phyloP scores from a whole-genome alignment of 257 asterid species.

The Lavandula angustifolia region DNA sequence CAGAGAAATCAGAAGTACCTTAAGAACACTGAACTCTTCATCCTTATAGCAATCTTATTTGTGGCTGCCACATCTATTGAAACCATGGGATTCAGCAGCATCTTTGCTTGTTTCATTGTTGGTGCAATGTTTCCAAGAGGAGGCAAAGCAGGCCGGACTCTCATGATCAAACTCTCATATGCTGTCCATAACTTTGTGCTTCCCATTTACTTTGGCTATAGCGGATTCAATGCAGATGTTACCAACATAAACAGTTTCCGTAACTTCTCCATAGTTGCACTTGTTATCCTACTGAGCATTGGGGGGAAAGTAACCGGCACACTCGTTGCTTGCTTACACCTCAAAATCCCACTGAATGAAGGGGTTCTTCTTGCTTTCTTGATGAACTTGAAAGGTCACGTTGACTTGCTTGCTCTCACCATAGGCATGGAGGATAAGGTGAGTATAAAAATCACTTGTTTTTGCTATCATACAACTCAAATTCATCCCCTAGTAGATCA shows the following conservation, averaged over 20 bases:
- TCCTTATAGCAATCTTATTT: conserved; percentile 63
- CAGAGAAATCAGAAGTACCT: conserved; percentile 77
- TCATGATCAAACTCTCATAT: conserved; percentile 75
- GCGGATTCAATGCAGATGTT: conserved; percentile 85
- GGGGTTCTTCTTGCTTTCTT: conserved; percentile 92
- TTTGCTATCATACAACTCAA: neutral
- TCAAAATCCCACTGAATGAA: conserved; percentile 79
- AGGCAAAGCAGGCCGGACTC: conserved; percentile 85
- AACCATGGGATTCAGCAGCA: conserved; percentile 78
- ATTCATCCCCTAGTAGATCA: neutral
- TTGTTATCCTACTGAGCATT: conserved; percentile 71
- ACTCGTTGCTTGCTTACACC: conserved; percentile 72
- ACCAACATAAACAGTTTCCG: conserved; percentile 52
- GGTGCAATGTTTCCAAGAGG: conserved; percentile 93
- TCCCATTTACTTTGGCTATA: conserved; percentile 90
- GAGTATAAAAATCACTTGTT: conserved; percentile 31
- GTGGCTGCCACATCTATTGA: conserved; percentile 77
- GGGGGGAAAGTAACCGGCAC: conserved; percentile 94
- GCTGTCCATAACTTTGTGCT: conserved; percentile 77
- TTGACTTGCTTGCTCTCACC: conserved; percentile 76
- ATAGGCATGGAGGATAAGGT: conserved; percentile 59
- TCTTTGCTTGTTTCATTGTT: conserved; percentile 71
- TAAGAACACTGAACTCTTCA: conserved; percentile 63
- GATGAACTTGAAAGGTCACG: conserved; percentile 96
- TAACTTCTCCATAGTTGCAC: conserved; percentile 47